A percentile compares a stretch with the other conserved stretches of the same genome.
Conservation (phyloP, 2,329 filamentous ascomycete species). For the Elsinoe perseae region DNA sequence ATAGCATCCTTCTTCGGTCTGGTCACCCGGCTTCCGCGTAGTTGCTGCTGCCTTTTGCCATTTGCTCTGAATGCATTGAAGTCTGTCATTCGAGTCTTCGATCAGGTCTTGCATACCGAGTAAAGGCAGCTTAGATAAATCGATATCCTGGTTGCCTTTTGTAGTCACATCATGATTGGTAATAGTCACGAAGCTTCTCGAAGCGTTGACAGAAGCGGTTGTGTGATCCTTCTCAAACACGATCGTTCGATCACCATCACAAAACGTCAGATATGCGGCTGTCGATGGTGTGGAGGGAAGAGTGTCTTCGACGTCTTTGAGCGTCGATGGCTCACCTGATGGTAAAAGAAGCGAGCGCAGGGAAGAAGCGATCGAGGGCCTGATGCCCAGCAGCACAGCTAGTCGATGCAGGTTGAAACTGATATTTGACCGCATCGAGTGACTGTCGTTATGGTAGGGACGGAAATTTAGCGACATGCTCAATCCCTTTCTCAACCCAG, state of each 20-base stretch:
- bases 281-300: slow-evolving; percentile 40
- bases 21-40: neutral
- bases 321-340: slow-evolving; percentile 18
- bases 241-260: slow-evolving; percentile 41
- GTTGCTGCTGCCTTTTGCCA: slow-evolving; percentile 22
- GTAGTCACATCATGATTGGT: slow-evolving; percentile 48
- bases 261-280: slow-evolving; percentile 51
- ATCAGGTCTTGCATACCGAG: slow-evolving; percentile 25
- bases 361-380: slow-evolving; percentile 47
- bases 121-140: slow-evolving; percentile 18
- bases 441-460: slow-evolving; percentile 39
- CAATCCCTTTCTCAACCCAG: slow-evolving; percentile 41
- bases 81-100: slow-evolving; percentile 30
- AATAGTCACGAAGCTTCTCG: slow-evolving; percentile 45
- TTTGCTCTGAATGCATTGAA: slow-evolving; percentile 26
- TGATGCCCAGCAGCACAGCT: slow-evolving; percentile 47
- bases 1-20: neutral
- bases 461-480: slow-evolving; percentile 47
- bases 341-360: slow-evolving; percentile 40
- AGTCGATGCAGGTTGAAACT: slow-evolving; percentile 43
- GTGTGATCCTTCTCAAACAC: slow-evolving; percentile 51
- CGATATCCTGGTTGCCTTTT: slow-evolving; percentile 20
- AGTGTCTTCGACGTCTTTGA: slow-evolving; percentile 26
- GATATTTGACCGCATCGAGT: slow-evolving; percentile 28
- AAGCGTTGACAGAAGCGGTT: slow-evolving; percentile 39